Evolutionary conservation across 108 stramenopile genomes (phyloP).

Genomic region (Cyclotella cryptica): DNA sequence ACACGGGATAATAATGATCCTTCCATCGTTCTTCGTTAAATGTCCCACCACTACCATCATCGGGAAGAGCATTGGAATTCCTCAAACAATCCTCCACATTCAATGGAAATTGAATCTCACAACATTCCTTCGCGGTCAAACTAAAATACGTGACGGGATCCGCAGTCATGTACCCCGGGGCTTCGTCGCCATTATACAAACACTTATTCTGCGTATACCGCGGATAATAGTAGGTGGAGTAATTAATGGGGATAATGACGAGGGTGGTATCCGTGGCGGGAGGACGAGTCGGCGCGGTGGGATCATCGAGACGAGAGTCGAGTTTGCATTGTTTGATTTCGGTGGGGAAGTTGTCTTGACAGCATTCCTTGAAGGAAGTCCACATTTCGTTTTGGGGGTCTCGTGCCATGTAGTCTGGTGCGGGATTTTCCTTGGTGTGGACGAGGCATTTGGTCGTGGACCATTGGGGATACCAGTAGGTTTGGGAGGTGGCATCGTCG

Average conservation of each 20-base stretch:
- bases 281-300: conserved; percentile 33
- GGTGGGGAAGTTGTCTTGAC: conserved; percentile 3
- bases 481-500: background rate
- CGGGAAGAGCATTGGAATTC: background rate
- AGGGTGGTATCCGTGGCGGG: conserved; percentile 5
- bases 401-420: conserved; percentile 9
- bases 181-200: conserved; percentile 1
- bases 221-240: conserved; percentile 15
- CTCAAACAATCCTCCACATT: background rate
- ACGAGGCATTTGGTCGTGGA: background rate
- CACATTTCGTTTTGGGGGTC: conserved; percentile 4
- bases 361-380: conserved; percentile 18
- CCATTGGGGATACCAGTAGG: conserved; percentile 17
- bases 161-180: conserved; percentile 12
- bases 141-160: conserved; percentile 26
- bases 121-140: conserved; percentile 16
- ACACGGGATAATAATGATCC: conserved; percentile 10
- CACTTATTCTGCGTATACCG: conserved; percentile 11
- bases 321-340: background rate
- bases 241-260: background rate
- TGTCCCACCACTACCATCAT: background rate
- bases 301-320: background rate
- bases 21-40: conserved; percentile 3
- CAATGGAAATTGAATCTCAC: conserved; percentile 14
- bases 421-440: background rate